These are phyloP conservation scores for Daldinia eschscholtzii DNA, from an alignment of 2,329 filamentous ascomycete genomes.

Conservation along the genomic window DNA sequence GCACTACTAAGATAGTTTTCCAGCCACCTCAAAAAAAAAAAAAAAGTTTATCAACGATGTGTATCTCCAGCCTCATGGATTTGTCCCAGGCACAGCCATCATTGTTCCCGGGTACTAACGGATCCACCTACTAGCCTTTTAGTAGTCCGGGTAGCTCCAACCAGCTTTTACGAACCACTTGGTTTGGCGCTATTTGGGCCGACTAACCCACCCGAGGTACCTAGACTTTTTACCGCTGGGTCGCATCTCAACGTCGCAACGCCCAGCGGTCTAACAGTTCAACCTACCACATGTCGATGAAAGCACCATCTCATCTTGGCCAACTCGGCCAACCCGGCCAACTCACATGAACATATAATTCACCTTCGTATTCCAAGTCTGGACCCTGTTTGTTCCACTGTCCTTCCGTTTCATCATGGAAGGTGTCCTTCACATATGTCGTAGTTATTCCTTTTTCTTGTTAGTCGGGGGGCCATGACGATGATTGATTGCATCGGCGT, in stretches of 20 bases:
- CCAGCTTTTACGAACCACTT: constrained; percentile 22
- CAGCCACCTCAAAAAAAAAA: constrained; percentile 27
- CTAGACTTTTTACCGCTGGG: constrained; percentile 1
- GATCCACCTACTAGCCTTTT: background rate
- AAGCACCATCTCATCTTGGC: constrained; percentile 25
- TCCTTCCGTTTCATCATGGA: constrained; percentile 16
- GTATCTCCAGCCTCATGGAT: constrained; percentile 35
- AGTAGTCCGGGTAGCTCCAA: background rate
- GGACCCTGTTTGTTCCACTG: constrained; percentile 34
- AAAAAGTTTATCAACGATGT: background rate
- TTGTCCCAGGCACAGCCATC: constrained; percentile 5
- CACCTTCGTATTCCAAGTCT: constrained; percentile 32
- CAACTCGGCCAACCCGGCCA: constrained; percentile 34
- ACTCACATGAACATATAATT: constrained; percentile 30
- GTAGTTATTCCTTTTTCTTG: constrained; percentile 13
- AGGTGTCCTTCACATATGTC: constrained; percentile 1
- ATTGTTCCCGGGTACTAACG: background rate
- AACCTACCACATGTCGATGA: constrained; percentile 14
- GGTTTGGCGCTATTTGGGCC: constrained; percentile 30
- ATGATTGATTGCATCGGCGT: constrained; percentile 42
- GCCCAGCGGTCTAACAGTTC: constrained; percentile 11
- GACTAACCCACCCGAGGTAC: background rate
- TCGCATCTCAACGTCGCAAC: constrained; percentile 23
- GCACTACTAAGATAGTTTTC: background rate
- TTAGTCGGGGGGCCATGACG: constrained; percentile 34